phyloP scores from a whole-genome alignment of 164 flowering plant genomes.

The Saururus chinensis region DNA sequence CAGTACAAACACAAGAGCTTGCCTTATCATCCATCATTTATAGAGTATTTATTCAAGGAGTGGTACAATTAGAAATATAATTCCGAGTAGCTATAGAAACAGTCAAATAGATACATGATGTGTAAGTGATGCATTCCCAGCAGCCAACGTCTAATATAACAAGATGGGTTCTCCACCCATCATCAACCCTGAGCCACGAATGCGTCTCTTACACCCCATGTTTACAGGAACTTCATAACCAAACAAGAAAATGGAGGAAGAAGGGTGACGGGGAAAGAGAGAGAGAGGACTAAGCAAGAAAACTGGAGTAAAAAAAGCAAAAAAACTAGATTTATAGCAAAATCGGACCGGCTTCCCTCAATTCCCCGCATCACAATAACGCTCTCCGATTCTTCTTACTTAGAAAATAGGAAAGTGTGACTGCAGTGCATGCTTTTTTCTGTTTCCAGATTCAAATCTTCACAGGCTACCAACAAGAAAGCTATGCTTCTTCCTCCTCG shows the following conservation, averaged over 20 bases:
- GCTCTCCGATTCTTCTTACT: conserved; percentile 42
- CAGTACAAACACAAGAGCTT: no score
- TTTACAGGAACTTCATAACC: conserved; percentile 8
- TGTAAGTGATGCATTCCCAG: conserved; percentile 75
- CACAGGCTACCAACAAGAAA: conserved; percentile 12
- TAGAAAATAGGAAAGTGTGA: conserved; percentile 40
- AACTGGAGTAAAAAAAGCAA: background rate
- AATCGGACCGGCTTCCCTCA: conserved; percentile 81
- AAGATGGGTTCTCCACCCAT: background rate
- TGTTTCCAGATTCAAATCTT: background rate
- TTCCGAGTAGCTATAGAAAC: background rate
- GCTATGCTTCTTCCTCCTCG: conserved; percentile 5
- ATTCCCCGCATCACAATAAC: conserved; percentile 71
- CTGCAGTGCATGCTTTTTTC: conserved; percentile 35
- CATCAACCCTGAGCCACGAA: conserved; percentile 24
- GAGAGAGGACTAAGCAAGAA: background rate
- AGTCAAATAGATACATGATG: conserved; percentile 23
- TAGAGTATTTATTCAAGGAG: no score
- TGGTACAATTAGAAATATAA: no score
- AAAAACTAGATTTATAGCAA: background rate
- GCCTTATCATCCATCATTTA: no score
- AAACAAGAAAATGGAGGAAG: background rate
- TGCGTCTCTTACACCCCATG: conserved; percentile 78
- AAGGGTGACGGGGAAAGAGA: background rate
- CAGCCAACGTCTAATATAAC: conserved; percentile 14